Evolutionary conservation across 768 basidiomycete species (phyloP).

Genomic region (Candolleomyces aberdarensis): DNA sequence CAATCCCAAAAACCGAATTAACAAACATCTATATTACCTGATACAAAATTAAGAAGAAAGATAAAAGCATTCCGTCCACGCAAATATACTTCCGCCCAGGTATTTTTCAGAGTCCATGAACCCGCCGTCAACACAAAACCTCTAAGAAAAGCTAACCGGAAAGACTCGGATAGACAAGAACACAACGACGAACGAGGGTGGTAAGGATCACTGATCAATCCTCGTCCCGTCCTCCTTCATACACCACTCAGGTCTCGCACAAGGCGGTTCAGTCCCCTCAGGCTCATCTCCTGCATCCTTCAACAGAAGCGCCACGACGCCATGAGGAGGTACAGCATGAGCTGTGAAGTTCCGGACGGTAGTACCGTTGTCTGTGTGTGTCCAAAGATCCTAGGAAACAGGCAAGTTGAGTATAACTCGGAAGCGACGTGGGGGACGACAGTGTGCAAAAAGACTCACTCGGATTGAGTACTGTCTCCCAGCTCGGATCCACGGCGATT

Average conservation of each 20-base stretch:
- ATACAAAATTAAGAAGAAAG: no score
- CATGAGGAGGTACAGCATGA: constrained; percentile 57
- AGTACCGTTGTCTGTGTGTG: constrained; percentile 68
- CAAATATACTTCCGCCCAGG: no score
- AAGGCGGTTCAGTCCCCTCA: constrained; percentile 51
- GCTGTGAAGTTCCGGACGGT: constrained; percentile 57
- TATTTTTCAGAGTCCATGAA: no score
- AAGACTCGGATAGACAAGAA: background rate
- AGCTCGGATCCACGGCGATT: constrained; percentile 70
- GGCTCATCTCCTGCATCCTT: constrained; percentile 70
- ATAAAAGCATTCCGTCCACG: no score
- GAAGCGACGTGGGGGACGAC: background rate
- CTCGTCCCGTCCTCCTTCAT: constrained; percentile 54
- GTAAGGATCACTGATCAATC: constrained; percentile 15
- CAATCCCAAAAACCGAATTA: no score
- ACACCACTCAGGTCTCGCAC: constrained; percentile 56
- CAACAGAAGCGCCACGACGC: constrained; percentile 64
- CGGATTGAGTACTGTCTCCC: constrained; percentile 64
- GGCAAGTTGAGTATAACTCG: background rate
- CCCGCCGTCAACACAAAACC: background rate
- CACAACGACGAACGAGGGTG: background rate
- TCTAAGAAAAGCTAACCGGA: background rate
- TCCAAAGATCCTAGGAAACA: constrained; percentile 59
- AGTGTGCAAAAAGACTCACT: constrained; percentile 31
- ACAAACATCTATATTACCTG: no score